A percentile compares a stretch with the other conserved stretches of the same genome.
phyloP scores from a whole-genome alignment of 768 basidiomycete species.

The Pisolithus microcarpus region DNA sequence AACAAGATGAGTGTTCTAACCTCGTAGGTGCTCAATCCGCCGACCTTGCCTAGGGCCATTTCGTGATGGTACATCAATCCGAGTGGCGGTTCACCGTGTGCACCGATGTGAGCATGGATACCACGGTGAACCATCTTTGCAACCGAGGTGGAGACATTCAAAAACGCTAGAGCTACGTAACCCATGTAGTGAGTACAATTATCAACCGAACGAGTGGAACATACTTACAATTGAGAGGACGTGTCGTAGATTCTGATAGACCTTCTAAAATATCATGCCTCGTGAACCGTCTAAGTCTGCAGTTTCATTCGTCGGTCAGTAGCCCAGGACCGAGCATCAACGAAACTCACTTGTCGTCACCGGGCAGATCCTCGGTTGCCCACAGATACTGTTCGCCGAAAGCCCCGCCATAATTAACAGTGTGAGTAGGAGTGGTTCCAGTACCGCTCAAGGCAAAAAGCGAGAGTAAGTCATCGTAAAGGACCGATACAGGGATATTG shows the following conservation, averaged over 20 bases:
- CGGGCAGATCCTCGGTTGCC: conserved; percentile 57
- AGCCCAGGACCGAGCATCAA: neutral
- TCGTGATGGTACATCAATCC: conserved; percentile 75
- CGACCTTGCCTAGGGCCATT: conserved; percentile 55
- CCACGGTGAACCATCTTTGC: conserved; percentile 65
- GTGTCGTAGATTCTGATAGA: conserved; percentile 51
- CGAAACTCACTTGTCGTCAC: conserved; percentile 53
- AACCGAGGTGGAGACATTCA: conserved; percentile 62
- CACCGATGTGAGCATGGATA: conserved; percentile 58
- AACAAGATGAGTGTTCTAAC: conserved; percentile 25
- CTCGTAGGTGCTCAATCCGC: conserved; percentile 67
- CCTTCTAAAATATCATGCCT: conserved; percentile 58
- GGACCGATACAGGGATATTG: conserved; percentile 52
- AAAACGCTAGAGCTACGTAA: conserved; percentile 49
- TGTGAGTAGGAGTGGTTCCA: conserved; percentile 64
- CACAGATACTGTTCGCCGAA: conserved; percentile 64
- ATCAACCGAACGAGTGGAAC: neutral
- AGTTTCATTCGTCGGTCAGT: neutral
- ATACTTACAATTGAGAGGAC: conserved; percentile 50
- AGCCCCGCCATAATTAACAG: conserved; percentile 72
- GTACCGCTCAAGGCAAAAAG: conserved; percentile 64
- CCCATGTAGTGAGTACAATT: neutral
- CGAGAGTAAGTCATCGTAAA: conserved; percentile 62
- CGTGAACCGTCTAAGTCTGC: conserved; percentile 55
- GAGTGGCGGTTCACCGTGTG: conserved; percentile 66